These are phyloP conservation scores for Trypanosoma vivax DNA, from an alignment of 208 protist genomes.

Conservation along the genomic window DNA sequence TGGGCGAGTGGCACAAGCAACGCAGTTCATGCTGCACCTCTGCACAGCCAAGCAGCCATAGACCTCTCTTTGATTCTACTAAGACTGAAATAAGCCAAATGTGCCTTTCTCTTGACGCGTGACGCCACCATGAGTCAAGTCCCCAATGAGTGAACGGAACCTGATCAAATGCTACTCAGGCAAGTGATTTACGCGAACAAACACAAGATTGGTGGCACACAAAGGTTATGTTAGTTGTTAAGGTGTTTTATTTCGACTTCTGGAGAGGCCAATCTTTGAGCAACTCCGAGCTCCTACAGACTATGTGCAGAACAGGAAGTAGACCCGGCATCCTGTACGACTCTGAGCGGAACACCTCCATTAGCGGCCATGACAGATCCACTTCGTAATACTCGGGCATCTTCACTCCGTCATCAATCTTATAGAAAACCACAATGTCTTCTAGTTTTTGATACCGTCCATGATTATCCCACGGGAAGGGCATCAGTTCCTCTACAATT, in stretches of 20 bases:
- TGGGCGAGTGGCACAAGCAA: too few relatives aligned
- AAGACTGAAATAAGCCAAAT: too few relatives aligned
- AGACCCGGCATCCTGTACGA: constrained; percentile 71
- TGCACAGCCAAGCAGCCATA: too few relatives aligned
- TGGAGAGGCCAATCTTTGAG: constrained; percentile 39
- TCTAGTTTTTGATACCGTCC: constrained; percentile 46
- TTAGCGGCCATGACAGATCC: constrained; percentile 47
- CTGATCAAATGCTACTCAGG: too few relatives aligned
- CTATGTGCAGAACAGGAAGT: constrained; percentile 69
- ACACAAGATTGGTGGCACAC: too few relatives aligned
- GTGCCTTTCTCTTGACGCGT: too few relatives aligned
- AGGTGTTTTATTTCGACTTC: constrained; percentile 5
- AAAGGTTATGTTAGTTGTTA: too few relatives aligned
- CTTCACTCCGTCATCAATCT: constrained; percentile 83
- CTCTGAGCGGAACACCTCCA: constrained; percentile 75
- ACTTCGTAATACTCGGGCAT: constrained; percentile 70
- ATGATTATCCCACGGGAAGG: constrained; percentile 79
- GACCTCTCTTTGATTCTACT: too few relatives aligned
- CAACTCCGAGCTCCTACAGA: constrained; percentile 60
- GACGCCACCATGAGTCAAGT: too few relatives aligned
- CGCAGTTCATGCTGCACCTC: too few relatives aligned
- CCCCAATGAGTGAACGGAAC: too few relatives aligned
- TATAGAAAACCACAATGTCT: constrained; percentile 73
- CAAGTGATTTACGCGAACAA: too few relatives aligned
- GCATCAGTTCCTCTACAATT: constrained; percentile 72